Percentiles rank a stretch among this genome's conserved stretches.
Conservation (phyloP, 2,329 filamentous ascomycete genomes). For the Aspergillus ibericus region DNA sequence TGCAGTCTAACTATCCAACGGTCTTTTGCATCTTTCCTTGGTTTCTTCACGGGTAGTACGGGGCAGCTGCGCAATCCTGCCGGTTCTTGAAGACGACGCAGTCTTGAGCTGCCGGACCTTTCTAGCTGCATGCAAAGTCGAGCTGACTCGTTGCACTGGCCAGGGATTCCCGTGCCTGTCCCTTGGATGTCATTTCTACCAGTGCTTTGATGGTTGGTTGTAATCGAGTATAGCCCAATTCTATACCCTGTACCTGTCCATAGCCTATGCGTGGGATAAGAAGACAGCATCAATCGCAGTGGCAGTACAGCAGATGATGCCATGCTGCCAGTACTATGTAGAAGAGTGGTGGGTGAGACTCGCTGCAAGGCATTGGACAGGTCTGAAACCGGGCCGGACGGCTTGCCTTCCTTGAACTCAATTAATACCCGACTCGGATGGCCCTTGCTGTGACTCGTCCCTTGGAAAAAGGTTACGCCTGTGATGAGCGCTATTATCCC, state of each 20-base stretch:
- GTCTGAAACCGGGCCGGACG: constrained; percentile 17
- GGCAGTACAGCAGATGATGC: neutral
- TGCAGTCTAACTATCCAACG: neutral
- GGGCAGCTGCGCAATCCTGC: constrained; percentile 6
- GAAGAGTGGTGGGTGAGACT: constrained; percentile 9
- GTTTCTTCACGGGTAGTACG: constrained; percentile 6
- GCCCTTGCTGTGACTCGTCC: constrained; percentile 11
- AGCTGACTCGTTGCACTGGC: neutral
- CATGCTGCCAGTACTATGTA: neutral
- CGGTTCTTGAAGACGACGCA: constrained; percentile 1
- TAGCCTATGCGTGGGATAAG: too few species aligned
- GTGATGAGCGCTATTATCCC: neutral
- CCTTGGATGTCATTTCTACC: neutral
- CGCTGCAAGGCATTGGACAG: constrained; percentile 22
- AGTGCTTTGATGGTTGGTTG: neutral
- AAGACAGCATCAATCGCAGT: neutral
- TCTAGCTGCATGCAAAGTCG: too few species aligned
- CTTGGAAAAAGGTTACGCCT: neutral
- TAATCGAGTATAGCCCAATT: too few species aligned
- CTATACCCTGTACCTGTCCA: too few species aligned
- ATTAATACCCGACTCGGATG: constrained; percentile 7
- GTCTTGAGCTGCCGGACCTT: constrained; percentile 7
- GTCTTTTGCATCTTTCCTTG: neutral
- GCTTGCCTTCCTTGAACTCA: constrained; percentile 9
- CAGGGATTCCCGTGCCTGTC: neutral